Percentiles rank a stretch among this genome's conserved stretches.
These are phyloP conservation scores for Cordyceps militaris DNA, from an alignment of 2,329 filamentous ascomycete species.

Conservation along the genomic window DNA sequence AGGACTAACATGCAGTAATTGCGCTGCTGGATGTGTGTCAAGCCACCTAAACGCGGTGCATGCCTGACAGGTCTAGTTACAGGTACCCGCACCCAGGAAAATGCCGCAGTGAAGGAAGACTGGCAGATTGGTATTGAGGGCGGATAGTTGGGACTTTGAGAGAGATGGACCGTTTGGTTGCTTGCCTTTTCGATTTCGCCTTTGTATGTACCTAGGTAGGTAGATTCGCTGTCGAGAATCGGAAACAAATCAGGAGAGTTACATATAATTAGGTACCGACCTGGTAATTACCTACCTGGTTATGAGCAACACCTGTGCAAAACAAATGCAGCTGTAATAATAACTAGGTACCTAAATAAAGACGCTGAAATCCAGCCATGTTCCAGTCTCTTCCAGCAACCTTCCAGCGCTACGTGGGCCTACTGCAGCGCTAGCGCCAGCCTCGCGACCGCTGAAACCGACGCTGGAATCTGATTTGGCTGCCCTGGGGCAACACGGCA, in stretches of 20 bases:
- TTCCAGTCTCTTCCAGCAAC: not conserved
- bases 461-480: not conserved
- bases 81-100: not conserved
- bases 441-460: not conserved
- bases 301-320: too few relatives aligned
- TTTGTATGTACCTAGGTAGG: too few relatives aligned
- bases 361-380: not conserved
- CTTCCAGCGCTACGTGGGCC: not conserved
- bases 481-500: not conserved
- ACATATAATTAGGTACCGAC: not conserved
- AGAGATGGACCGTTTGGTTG: too few relatives aligned
- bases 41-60: not conserved
- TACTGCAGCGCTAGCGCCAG: not conserved
- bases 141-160: too few relatives aligned
- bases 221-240: too few relatives aligned
- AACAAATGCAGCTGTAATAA: too few relatives aligned
- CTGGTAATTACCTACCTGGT: too few relatives aligned
- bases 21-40: not conserved
- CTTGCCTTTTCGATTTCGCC: too few relatives aligned
- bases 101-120: constrained; percentile 2
- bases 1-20: not conserved
- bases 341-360: too few relatives aligned
- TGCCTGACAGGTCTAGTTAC: not conserved
- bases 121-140: not conserved
- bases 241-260: too few relatives aligned